Percentiles rank a stretch among this genome's conserved stretches.
These are phyloP conservation scores for Lipomyces orientalis DNA, from an alignment of 805 yeast genomes.

Conservation along the genomic window DNA sequence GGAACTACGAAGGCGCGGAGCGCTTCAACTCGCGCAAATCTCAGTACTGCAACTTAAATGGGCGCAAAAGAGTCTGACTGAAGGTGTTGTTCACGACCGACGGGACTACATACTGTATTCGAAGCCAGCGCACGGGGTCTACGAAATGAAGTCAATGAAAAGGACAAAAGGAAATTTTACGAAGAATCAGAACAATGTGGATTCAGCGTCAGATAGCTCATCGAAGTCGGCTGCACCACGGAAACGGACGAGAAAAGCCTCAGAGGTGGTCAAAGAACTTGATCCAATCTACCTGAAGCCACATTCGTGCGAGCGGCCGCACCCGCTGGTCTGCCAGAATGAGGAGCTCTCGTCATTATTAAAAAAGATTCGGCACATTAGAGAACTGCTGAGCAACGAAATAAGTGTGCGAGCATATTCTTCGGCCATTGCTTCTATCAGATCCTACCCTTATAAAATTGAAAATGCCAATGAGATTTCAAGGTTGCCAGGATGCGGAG, in stretches of 20 bases:
- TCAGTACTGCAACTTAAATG: conserved; percentile 21
- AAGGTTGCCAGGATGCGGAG: conserved; percentile 36
- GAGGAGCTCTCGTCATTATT: conserved; percentile 20
- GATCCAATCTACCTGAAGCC: conserved; percentile 19
- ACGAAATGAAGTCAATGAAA: background rate
- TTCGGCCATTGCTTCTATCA: conserved; percentile 33
- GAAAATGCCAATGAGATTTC: conserved; percentile 18
- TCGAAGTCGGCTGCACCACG: background rate
- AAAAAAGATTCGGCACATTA: conserved; percentile 22
- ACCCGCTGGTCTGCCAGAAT: conserved; percentile 30
- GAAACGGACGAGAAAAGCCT: background rate
- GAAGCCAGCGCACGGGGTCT: background rate
- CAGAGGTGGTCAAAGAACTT: conserved; percentile 2
- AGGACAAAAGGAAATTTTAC: background rate
- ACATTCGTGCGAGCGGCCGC: conserved; percentile 31
- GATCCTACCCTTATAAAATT: conserved; percentile 33
- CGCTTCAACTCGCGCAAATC: background rate
- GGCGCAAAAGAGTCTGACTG: conserved; percentile 9
- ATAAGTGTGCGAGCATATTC: conserved; percentile 37
- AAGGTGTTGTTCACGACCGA: background rate
- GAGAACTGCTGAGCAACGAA: conserved; percentile 31
- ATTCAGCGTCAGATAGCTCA: background rate
- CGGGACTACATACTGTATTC: background rate
- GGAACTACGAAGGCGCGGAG: conserved; percentile 29
- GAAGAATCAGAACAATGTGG: background rate